These are phyloP conservation scores for Sideroxylon spinosum DNA, from an alignment of 179 eudicot genomes.

Conservation along the genomic window DNA sequence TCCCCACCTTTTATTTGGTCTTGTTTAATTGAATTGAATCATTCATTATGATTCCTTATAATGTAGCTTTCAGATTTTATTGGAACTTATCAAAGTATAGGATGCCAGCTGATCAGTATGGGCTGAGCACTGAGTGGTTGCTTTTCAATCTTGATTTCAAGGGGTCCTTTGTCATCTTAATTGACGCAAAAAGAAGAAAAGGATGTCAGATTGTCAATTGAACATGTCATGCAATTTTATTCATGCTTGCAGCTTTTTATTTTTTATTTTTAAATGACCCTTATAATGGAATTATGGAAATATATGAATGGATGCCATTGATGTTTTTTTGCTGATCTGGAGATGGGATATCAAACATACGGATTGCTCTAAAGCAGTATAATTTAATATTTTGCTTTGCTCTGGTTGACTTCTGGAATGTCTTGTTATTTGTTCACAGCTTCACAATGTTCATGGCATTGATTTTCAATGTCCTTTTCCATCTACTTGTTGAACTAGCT, in stretches of 20 bases:
- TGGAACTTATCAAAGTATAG: slow-evolving; percentile 8
- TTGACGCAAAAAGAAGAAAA: background rate
- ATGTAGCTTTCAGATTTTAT: background rate
- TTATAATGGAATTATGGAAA: background rate
- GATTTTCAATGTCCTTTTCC: background rate
- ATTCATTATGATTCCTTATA: background rate
- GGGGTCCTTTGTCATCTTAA: background rate
- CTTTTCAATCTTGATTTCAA: background rate
- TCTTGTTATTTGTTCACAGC: background rate
- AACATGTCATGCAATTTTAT: background rate
- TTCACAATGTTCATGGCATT: background rate
- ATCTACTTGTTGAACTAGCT: background rate
- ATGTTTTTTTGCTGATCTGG: background rate
- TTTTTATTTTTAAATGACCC: background rate
- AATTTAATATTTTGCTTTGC: background rate
- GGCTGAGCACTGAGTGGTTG: background rate
- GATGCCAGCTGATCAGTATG: background rate
- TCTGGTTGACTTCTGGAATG: background rate
- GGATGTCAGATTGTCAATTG: background rate
- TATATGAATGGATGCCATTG: background rate
- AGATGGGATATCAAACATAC: background rate
- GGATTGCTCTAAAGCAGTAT: background rate
- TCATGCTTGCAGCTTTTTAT: background rate
- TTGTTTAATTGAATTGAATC: background rate
- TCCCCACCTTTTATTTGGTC: background rate